Percentiles rank a stretch among this genome's conserved stretches.
Evolutionary conservation across 805 yeast genomes (phyloP).

Genomic region (Suhomyces faveliae): DNA sequence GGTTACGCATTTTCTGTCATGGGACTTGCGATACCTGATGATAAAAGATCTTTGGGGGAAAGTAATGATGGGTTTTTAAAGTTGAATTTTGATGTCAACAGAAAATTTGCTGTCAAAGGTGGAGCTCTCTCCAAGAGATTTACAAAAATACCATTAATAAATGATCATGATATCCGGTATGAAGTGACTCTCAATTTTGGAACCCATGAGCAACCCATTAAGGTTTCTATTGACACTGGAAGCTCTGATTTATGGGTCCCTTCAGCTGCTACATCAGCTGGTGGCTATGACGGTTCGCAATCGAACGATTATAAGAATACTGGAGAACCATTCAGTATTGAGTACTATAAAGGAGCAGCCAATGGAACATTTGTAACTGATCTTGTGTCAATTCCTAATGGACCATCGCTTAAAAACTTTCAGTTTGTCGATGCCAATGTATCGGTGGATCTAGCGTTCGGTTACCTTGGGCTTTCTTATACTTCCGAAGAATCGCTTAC

Average conservation of each 20-base stretch:
- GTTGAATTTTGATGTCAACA: constrained; percentile 2
- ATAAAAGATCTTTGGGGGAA: not conserved
- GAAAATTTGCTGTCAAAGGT: not conserved
- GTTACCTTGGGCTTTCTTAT: constrained; percentile 7
- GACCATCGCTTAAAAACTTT: constrained; percentile 8
- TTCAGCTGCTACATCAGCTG: not conserved
- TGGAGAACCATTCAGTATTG: constrained; percentile 2
- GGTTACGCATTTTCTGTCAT: not conserved
- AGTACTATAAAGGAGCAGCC: not conserved
- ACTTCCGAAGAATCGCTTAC: not conserved
- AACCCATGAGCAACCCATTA: constrained; percentile 6
- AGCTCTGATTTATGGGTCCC: constrained; percentile 12
- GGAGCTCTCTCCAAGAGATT: not conserved
- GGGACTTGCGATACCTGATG: not conserved
- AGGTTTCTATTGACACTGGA: constrained; percentile 14
- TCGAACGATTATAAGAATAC: constrained; percentile 8
- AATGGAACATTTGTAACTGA: constrained; percentile 8
- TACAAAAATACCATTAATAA: not conserved
- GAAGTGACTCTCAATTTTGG: constrained; percentile 8
- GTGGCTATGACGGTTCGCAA: constrained; percentile 6
- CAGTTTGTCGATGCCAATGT: constrained; percentile 11
- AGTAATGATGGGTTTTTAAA: not conserved
- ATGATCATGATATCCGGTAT: constrained; percentile 3
- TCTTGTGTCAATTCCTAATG: constrained; percentile 4
- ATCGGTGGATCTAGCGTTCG: constrained; percentile 7